A percentile compares a stretch with the other conserved stretches of the same genome.
Conservation (phyloP, 495 filamentous ascomycete species). For the Aspergillus hancockii region DNA sequence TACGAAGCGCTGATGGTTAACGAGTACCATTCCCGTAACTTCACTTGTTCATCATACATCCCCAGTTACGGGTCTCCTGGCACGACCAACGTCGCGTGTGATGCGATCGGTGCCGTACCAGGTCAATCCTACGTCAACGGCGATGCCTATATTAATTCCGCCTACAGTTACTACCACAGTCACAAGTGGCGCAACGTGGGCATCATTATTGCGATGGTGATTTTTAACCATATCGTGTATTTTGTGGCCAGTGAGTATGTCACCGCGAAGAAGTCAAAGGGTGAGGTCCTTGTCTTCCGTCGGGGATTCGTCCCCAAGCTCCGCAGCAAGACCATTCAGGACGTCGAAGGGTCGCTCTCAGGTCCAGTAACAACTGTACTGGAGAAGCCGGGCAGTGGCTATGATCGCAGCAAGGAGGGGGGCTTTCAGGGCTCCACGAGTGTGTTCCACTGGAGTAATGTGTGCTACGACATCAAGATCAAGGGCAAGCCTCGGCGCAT, state of each 20-base stretch:
- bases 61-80: conserved; percentile 11
- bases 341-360: too few relatives aligned
- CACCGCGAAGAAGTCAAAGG: conserved; percentile 32
- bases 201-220: conserved; percentile 57
- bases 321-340: too few relatives aligned
- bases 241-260: conserved; percentile 33
- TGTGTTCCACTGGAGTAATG: conserved; percentile 68
- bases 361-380: too few relatives aligned
- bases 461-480: conserved; percentile 63
- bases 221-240: conserved; percentile 48
- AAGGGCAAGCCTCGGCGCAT: conserved; percentile 50
- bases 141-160: conserved; percentile 43
- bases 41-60: conserved; percentile 48
- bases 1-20: conserved; percentile 42
- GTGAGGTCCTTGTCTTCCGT: conserved; percentile 44
- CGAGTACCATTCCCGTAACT: conserved; percentile 54
- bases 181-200: conserved; percentile 63
- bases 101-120: conserved; percentile 44
- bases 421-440: conserved; percentile 24
- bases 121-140: conserved; percentile 45
- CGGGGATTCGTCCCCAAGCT: conserved; percentile 14
- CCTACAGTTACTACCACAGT: conserved; percentile 45
- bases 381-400: too few relatives aligned
- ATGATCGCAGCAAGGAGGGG: too few relatives aligned
- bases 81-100: too few relatives aligned